Percentiles rank a stretch among this genome's conserved stretches.
These are phyloP conservation scores for Plectosphaerella cucumerina DNA, from an alignment of 2,329 filamentous ascomycete species.

Conservation along the genomic window DNA sequence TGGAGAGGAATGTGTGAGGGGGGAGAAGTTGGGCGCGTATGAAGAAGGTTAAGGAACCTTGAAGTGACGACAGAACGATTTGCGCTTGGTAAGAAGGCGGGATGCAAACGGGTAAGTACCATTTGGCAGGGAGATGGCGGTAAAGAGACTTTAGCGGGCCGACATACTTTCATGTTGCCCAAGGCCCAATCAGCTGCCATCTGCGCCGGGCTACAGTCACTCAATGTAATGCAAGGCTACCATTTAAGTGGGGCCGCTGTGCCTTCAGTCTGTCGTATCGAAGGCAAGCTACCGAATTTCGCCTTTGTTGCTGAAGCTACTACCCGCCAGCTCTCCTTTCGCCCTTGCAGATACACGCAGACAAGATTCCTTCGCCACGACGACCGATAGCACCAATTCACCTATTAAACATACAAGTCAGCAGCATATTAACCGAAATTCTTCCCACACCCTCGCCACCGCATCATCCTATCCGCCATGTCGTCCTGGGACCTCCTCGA, in stretches of 20 bases:
- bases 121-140: too few species aligned
- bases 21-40: background rate
- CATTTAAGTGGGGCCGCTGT: background rate
- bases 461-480: slow-evolving; percentile 22
- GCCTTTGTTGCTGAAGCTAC: too few species aligned
- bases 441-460: too few species aligned
- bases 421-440: background rate
- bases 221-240: slow-evolving; percentile 1
- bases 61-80: background rate
- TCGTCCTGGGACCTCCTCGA: slow-evolving; percentile 64
- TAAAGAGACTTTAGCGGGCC: too few species aligned
- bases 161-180: background rate
- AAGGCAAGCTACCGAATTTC: background rate
- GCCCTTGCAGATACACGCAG: background rate
- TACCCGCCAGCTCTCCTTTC: background rate
- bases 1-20: background rate
- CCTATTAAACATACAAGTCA: too few species aligned
- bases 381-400: background rate
- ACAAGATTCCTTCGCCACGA: background rate
- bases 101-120: too few species aligned
- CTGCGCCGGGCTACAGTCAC: background rate
- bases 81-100: background rate
- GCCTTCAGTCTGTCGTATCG: background rate
- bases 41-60: background rate
- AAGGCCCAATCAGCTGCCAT: background rate